These are phyloP conservation scores for Myxozyma vanderwaltii DNA, from an alignment of 805 yeast species.

Conservation along the genomic window DNA sequence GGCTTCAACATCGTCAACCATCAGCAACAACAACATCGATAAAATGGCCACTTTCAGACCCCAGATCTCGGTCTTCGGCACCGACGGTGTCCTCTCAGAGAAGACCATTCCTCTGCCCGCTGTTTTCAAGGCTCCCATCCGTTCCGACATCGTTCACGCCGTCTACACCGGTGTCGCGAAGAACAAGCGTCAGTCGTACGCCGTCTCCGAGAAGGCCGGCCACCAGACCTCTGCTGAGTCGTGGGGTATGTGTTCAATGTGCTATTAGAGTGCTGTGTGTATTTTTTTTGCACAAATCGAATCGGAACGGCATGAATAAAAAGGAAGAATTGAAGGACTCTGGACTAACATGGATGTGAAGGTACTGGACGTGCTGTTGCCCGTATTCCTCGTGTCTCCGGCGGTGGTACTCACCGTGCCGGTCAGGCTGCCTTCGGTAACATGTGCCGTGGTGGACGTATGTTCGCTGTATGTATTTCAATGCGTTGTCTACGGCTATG, in stretches of 20 bases:
- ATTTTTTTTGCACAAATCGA: not conserved
- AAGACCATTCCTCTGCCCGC: slow-evolving; percentile 92
- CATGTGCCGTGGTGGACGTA: slow-evolving; percentile 99
- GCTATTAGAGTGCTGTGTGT: not conserved
- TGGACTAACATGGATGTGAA: not conserved
- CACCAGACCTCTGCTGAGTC: slow-evolving; percentile 99
- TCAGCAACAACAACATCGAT: not conserved
- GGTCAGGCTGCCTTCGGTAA: slow-evolving; percentile 99
- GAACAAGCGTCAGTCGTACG: slow-evolving; percentile 99
- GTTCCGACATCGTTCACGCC: slow-evolving; percentile 99
- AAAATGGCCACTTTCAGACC: slow-evolving; percentile 33
- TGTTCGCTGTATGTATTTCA: slow-evolving; percentile 68
- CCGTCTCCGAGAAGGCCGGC: slow-evolving; percentile 99
- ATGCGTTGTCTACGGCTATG: not conserved
- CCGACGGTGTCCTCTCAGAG: slow-evolving; percentile 83
- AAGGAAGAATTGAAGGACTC: not conserved
- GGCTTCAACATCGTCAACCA: not conserved
- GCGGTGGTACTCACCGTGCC: slow-evolving; percentile 99
- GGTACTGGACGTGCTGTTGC: slow-evolving; percentile 99
- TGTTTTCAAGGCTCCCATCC: slow-evolving; percentile 99
- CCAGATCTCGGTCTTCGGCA: slow-evolving; percentile 82
- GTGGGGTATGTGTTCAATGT: slow-evolving; percentile 63
- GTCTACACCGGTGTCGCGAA: slow-evolving; percentile 98
- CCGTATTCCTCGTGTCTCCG: slow-evolving; percentile 99
- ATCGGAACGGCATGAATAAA: not conserved